A percentile compares a stretch with the other conserved stretches of the same genome.
These are phyloP conservation scores for Alternaria triticina DNA, from an alignment of 2,329 filamentous ascomycete species.

Conservation along the genomic window DNA sequence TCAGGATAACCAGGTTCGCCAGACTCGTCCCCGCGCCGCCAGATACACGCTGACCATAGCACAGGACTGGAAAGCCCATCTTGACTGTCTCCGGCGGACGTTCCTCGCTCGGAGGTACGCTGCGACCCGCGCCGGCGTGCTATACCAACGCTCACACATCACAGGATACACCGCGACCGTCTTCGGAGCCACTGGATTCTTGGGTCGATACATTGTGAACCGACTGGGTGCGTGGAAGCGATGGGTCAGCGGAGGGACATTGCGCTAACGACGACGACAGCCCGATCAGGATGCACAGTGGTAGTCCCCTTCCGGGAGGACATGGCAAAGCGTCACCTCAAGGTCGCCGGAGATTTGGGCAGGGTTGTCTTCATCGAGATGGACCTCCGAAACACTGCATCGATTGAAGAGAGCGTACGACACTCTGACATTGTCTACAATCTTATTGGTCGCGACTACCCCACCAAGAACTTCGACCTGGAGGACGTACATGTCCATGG, in stretches of 20 bases:
- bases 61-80: slow-evolving; percentile 90
- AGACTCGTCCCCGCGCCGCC: neutral
- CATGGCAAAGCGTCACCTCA: slow-evolving; percentile 96
- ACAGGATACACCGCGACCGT: slow-evolving; percentile 94
- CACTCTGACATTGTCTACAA: slow-evolving; percentile 99
- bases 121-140: slow-evolving; percentile 8
- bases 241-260: neutral
- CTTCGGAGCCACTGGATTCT: slow-evolving; percentile 94
- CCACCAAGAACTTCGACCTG: slow-evolving; percentile 96
- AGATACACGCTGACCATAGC: slow-evolving; percentile 15
- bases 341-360: slow-evolving; percentile 93
- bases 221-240: slow-evolving; percentile 69
- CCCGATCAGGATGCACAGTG: slow-evolving; percentile 91
- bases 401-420: slow-evolving; percentile 93
- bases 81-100: slow-evolving; percentile 87
- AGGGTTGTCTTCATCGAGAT: slow-evolving; percentile 91
- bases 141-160: slow-evolving; percentile 39
- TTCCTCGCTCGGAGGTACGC: slow-evolving; percentile 82
- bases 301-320: slow-evolving; percentile 94
- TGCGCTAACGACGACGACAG: slow-evolving; percentile 56
- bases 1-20: slow-evolving; percentile 74
- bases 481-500: slow-evolving; percentile 94
- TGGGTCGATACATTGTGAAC: slow-evolving; percentile 98
- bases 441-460: slow-evolving; percentile 89
- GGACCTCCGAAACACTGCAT: slow-evolving; percentile 91